A percentile compares a stretch with the other conserved stretches of the same genome.
Conservation (phyloP, 1,139 yeast species). For the Kodamaea ohmeri region DNA sequence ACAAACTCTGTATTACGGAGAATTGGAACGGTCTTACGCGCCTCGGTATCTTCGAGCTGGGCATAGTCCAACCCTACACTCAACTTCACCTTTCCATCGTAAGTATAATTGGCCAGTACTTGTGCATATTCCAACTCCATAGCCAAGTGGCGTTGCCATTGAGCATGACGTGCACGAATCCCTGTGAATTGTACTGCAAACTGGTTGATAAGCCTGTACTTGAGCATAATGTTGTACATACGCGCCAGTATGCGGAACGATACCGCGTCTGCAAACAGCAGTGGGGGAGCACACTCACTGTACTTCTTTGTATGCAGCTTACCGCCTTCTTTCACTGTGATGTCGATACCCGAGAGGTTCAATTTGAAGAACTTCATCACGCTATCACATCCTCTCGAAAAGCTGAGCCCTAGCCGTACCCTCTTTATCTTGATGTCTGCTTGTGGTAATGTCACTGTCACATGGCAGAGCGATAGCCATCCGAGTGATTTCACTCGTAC, state of each 20-base stretch:
- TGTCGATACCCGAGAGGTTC: conserved; percentile 28
- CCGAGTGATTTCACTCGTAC: conserved; percentile 36
- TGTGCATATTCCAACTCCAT: conserved; percentile 31
- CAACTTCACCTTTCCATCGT: conserved; percentile 23
- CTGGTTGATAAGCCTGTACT: conserved; percentile 27
- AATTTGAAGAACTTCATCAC: conserved; percentile 33
- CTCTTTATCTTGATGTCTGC: conserved; percentile 21
- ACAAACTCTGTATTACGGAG: conserved; percentile 34
- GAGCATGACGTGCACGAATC: conserved; percentile 22
- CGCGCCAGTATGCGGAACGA: conserved; percentile 15
- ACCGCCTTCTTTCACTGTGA: conserved; percentile 10
- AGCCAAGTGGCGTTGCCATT: conserved; percentile 17
- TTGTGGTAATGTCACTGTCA: conserved; percentile 23
- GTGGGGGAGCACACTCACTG: not conserved
- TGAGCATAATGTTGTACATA: conserved; percentile 15
- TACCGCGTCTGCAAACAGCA: conserved; percentile 6
- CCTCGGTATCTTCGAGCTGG: conserved; percentile 22
- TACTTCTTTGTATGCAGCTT: conserved; percentile 3
- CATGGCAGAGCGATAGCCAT: conserved; percentile 33
- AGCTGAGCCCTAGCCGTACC: conserved; percentile 27
- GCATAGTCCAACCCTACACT: conserved; percentile 32
- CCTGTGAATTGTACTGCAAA: conserved; percentile 31
- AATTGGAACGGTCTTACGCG: conserved; percentile 19
- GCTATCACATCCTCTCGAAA: conserved; percentile 25
- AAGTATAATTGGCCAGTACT: conserved; percentile 24